Evolutionary conservation across 257 asterid species (phyloP).

Genomic region (Perilla frutescens): DNA sequence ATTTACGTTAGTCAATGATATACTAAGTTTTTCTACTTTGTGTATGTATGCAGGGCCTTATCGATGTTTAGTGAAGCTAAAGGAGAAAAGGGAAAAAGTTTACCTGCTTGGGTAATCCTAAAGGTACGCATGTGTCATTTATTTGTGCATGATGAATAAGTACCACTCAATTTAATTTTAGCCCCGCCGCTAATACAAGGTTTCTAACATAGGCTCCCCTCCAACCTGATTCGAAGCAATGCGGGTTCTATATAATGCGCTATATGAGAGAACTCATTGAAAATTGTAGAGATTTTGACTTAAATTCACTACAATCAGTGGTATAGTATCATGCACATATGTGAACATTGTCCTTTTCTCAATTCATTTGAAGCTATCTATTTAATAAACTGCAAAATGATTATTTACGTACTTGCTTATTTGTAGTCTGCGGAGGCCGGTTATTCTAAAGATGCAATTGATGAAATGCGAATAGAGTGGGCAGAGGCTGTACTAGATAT

Average conservation of each 20-base stretch:
- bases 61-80: not conserved
- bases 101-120: not conserved
- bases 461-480: not conserved
- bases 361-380: too few relatives aligned
- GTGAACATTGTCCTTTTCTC: too few relatives aligned
- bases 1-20: too few relatives aligned
- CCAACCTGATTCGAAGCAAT: conserved; percentile 5
- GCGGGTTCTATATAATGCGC: too few relatives aligned
- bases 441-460: not conserved
- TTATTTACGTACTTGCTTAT: not conserved
- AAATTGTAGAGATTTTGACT: not conserved
- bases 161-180: not conserved
- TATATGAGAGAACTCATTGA: not conserved
- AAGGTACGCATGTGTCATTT: not conserved
- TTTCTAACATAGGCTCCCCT: not conserved
- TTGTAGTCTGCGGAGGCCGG: not conserved
- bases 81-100: not conserved
- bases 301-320: not conserved
- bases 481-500: not conserved
- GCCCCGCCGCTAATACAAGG: not conserved
- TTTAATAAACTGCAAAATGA: not conserved
- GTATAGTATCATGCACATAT: not conserved
- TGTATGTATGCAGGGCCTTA: not conserved
- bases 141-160: not conserved
- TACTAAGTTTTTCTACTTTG: not conserved